phyloP scores from a whole-genome alignment of 2,329 filamentous ascomycete genomes.

The Xylaria sp. region DNA sequence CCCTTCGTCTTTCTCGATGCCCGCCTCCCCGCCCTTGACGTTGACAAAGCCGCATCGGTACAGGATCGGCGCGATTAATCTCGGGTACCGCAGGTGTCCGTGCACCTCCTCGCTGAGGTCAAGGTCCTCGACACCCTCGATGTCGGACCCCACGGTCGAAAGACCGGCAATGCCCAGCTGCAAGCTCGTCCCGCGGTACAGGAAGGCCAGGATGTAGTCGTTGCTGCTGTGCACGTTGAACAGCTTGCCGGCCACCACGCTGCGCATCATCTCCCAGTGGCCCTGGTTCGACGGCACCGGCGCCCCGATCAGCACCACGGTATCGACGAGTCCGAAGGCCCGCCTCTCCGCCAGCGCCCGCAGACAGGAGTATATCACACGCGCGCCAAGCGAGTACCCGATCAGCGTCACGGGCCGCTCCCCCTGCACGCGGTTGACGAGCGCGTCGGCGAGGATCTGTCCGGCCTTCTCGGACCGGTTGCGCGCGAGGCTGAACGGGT shows the following conservation, averaged over 20 bases:
- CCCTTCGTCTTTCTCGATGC: conserved; percentile 60
- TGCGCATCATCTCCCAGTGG: conserved; percentile 81
- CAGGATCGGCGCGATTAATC: conserved; percentile 63
- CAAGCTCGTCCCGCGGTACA: conserved; percentile 86
- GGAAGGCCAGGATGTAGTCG: conserved; percentile 86
- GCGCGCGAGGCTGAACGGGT: conserved; percentile 82
- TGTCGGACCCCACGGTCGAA: conserved; percentile 72
- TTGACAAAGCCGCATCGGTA: conserved; percentile 63
- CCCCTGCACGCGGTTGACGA: conserved; percentile 75
- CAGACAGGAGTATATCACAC: conserved; percentile 76
- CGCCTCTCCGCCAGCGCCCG: conserved; percentile 71
- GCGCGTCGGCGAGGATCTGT: conserved; percentile 73
- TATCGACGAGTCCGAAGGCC: conserved; percentile 76
- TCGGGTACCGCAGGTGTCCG: conserved; percentile 65
- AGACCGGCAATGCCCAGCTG: conserved; percentile 87
- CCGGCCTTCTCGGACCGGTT: conserved; percentile 84
- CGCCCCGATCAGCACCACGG: conserved; percentile 76
- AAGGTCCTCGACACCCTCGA: conserved; percentile 72
- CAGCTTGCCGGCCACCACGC: conserved; percentile 81
- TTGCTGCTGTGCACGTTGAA: conserved; percentile 91
- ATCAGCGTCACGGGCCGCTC: conserved; percentile 74
- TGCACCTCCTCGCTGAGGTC: conserved; percentile 64
- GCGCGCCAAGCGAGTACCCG: conserved; percentile 74
- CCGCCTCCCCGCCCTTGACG: conserved; percentile 55
- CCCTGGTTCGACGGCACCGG: conserved; percentile 77